These are phyloP conservation scores for Solanum habrochaites DNA, from an alignment of 257 asterid genomes.

Conservation along the genomic window DNA sequence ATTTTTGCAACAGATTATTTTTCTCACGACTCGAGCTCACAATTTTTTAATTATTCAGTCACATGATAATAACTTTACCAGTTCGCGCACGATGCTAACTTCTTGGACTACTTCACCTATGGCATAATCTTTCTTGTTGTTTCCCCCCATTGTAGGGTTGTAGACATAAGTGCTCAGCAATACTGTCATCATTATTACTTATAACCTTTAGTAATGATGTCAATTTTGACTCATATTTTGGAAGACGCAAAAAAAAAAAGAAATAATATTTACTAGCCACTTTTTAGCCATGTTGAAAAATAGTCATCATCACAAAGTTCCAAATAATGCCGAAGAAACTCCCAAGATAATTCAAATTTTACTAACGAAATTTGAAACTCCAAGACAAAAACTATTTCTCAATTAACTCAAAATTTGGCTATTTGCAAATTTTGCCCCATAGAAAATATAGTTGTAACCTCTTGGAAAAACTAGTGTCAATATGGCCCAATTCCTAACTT, in stretches of 20 bases:
- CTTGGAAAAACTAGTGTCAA: background rate
- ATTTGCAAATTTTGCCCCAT: background rate
- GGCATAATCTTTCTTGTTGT: background rate
- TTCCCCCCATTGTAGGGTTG: background rate
- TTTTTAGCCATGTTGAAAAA: background rate
- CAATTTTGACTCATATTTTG: background rate
- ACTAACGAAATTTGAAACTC: background rate
- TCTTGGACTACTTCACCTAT: background rate
- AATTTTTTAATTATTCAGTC: accelerated
- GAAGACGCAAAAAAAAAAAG: background rate
- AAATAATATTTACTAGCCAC: background rate
- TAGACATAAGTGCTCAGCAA: background rate
- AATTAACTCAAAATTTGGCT: background rate
- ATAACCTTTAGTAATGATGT: background rate
- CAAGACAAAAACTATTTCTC: background rate
- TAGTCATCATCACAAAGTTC: background rate
- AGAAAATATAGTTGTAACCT: background rate
- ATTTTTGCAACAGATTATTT: background rate
- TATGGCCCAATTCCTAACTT: background rate
- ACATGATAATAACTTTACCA: background rate
- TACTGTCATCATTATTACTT: background rate
- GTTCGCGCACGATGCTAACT: background rate
- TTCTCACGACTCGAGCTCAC: accelerated
- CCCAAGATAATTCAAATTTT: background rate
- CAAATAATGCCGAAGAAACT: background rate